Percentiles rank a stretch among this genome's conserved stretches.
These are phyloP conservation scores for Heracleum sosnowskyi DNA, from an alignment of 129 eudicot genomes.

Conservation along the genomic window DNA sequence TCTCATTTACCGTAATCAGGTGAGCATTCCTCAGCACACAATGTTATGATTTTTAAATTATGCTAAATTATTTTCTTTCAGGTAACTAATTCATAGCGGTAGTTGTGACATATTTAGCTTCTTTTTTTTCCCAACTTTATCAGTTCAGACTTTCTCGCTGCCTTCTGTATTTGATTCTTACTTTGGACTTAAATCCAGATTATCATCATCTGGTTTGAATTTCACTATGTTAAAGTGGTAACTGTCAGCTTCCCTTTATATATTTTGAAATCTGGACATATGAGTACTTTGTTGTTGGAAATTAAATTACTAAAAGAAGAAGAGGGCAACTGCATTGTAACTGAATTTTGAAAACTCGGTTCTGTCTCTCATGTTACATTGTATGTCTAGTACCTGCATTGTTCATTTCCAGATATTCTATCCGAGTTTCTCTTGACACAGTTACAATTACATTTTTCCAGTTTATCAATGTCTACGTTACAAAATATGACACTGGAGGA, in stretches of 20 bases:
- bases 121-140: not conserved
- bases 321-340: not conserved
- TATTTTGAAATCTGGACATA: not conserved
- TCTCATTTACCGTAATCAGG: constrained; percentile 93
- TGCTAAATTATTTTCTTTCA: not conserved
- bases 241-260: not conserved
- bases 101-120: not conserved
- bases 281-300: not conserved
- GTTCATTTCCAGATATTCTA: not conserved
- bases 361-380: not conserved
- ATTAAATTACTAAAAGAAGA: not conserved
- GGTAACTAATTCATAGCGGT: not conserved
- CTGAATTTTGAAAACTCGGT: not conserved
- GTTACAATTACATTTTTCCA: constrained; percentile 28
- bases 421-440: not conserved
- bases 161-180: not conserved
- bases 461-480: constrained; percentile 78
- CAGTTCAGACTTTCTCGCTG: not conserved
- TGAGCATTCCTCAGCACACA: constrained; percentile 3
- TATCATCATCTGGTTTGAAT: not conserved
- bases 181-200: not conserved
- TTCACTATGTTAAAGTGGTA: not conserved
- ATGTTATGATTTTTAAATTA: not conserved
- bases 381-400: not conserved
- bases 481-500: constrained; percentile 73